Evolutionary conservation across 345 rosid species (phyloP).

Genomic region (Bruguiera parviflora): DNA sequence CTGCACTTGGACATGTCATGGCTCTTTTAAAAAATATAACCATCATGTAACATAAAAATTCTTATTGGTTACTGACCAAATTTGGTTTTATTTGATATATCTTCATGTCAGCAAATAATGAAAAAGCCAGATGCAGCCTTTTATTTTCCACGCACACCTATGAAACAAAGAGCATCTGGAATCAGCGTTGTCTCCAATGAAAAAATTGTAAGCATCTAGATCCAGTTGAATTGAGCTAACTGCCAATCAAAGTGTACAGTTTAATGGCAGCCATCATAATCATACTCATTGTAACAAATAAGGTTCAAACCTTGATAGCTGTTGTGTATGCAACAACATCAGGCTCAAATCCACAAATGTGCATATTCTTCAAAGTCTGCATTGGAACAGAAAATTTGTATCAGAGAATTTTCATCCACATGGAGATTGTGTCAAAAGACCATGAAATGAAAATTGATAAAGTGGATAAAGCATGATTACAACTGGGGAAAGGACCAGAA

Average conservation of each 20-base stretch:
- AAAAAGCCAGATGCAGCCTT: slow-evolving; percentile 65
- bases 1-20: neutral
- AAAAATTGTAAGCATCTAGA: neutral
- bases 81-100: slow-evolving; percentile 68
- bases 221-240: neutral
- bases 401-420: slow-evolving; percentile 23
- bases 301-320: slow-evolving; percentile 66
- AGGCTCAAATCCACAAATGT: slow-evolving; percentile 58
- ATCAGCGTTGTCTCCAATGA: slow-evolving; percentile 19
- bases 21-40: neutral
- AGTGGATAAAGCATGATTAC: neutral
- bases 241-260: slow-evolving; percentile 9
- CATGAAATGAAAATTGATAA: neutral
- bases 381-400: slow-evolving; percentile 26
- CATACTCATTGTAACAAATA: slow-evolving; percentile 15
- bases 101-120: slow-evolving; percentile 82
- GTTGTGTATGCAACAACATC: slow-evolving; percentile 91
- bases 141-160: slow-evolving; percentile 70
- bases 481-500: neutral
- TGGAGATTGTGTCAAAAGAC: neutral
- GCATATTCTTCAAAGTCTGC: slow-evolving; percentile 90
- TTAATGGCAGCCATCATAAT: slow-evolving; percentile 5
- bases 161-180: slow-evolving; percentile 16
- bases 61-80: slow-evolving; percentile 43
- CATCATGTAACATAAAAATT: too few relatives aligned